phyloP scores from a whole-genome alignment of 768 basidiomycete species.

The Cantharellus cinnabarinus region DNA sequence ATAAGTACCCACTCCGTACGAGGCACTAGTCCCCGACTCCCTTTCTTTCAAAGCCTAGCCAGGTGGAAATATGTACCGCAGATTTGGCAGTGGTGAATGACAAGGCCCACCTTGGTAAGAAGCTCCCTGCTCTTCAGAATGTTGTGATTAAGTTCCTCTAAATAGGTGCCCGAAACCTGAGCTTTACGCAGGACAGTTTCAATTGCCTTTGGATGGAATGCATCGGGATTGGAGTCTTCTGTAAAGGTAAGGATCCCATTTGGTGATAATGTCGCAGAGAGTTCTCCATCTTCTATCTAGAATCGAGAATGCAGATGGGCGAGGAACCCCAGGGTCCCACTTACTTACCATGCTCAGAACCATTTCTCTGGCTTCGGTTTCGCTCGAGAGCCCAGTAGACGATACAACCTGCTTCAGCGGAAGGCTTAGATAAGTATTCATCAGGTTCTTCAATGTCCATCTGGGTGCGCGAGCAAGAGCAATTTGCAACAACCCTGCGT shows the following conservation, averaged over 20 bases:
- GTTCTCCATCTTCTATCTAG: constrained; percentile 52
- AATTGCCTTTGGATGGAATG: constrained; percentile 38
- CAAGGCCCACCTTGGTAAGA: constrained; percentile 35
- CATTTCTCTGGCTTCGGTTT: constrained; percentile 13
- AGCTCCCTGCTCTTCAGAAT: constrained; percentile 51
- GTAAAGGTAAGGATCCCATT: constrained; percentile 57
- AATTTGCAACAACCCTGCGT: constrained; percentile 44
- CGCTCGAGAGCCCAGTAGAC: constrained; percentile 24
- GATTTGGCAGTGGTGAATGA: background rate
- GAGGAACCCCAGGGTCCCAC: background rate
- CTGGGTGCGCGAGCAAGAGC: constrained; percentile 50
- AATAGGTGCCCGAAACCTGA: constrained; percentile 32
- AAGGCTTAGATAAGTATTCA: constrained; percentile 63
- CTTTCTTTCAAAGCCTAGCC: background rate
- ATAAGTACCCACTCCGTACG: background rate
- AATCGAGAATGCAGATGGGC: background rate
- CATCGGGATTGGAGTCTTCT: constrained; percentile 24
- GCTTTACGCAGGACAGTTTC: constrained; percentile 34
- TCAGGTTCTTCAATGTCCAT: constrained; percentile 64
- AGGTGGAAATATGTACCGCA: background rate
- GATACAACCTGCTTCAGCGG: constrained; percentile 50
- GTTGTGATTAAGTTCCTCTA: constrained; percentile 32
- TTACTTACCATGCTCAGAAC: constrained; percentile 52
- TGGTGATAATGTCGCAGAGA: constrained; percentile 45
- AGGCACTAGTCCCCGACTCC: background rate